Evolutionary conservation across 192 early-diverging fungal species (phyloP).

Genomic region (Podila epigama): DNA sequence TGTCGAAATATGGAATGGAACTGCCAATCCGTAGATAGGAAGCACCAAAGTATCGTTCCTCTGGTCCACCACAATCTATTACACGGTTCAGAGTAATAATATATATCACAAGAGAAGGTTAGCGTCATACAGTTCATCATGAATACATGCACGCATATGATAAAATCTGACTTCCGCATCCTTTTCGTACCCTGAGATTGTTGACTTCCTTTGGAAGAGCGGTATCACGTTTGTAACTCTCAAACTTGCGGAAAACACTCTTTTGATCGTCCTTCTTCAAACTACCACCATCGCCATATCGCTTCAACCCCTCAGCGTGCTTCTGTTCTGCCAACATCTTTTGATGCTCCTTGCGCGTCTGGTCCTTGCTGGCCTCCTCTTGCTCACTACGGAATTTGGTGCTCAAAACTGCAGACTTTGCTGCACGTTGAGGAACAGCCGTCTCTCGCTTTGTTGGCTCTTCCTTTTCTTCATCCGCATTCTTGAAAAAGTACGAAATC

Average conservation of each 20-base stretch:
- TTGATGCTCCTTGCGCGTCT: conserved; percentile 87
- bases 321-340: conserved; percentile 80
- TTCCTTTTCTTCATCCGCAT: conserved; percentile 51
- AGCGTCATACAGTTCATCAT: too few species aligned
- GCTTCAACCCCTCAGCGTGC: conserved; percentile 79
- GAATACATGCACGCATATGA: not conserved
- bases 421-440: conserved; percentile 35
- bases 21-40: conserved; percentile 94
- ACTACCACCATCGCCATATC: conserved; percentile 72
- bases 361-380: conserved; percentile 81
- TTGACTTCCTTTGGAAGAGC: conserved; percentile 83
- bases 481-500: conserved; percentile 62
- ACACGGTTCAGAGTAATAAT: not conserved
- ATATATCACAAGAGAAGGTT: too few species aligned
- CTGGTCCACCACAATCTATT: conserved; percentile 88
- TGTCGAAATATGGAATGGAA: conserved; percentile 98
- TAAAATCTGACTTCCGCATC: not conserved
- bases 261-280: conserved; percentile 71
- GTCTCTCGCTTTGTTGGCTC: conserved; percentile 17
- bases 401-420: conserved; percentile 73
- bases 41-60: conserved; percentile 88
- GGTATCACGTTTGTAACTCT: conserved; percentile 93
- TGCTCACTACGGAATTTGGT: conserved; percentile 84
- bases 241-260: conserved; percentile 86
- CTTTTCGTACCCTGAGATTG: conserved; percentile 63